These are phyloP conservation scores for Cyberlindnera veronae DNA, from an alignment of 805 yeast species.

Conservation along the genomic window DNA sequence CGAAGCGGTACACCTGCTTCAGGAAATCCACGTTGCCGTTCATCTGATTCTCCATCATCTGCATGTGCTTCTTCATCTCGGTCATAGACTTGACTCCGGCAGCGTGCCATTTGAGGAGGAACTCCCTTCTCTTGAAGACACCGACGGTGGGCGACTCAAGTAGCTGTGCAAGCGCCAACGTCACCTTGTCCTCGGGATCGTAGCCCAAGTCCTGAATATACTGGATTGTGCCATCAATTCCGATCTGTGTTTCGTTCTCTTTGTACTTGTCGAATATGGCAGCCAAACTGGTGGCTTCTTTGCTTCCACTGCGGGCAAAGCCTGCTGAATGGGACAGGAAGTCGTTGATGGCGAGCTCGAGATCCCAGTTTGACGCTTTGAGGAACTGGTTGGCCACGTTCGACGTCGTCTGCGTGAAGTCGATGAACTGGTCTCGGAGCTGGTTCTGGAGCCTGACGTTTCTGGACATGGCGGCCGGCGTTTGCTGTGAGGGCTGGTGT, in stretches of 20 bases:
- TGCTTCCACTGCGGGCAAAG: slow-evolving; percentile 7
- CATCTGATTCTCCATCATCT: slow-evolving; percentile 33
- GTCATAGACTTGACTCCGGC: slow-evolving; percentile 29
- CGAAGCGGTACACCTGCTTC: slow-evolving; percentile 60
- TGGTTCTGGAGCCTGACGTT: slow-evolving; percentile 22
- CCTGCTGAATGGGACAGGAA: slow-evolving; percentile 22
- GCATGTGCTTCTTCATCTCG: slow-evolving; percentile 45
- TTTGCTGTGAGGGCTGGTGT: background rate
- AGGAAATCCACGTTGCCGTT: slow-evolving; percentile 40
- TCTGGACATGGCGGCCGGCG: slow-evolving; percentile 17
- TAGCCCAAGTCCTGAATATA: slow-evolving; percentile 66
- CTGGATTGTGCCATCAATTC: slow-evolving; percentile 71
- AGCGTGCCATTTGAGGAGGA: slow-evolving; percentile 56
- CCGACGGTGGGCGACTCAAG: slow-evolving; percentile 68
- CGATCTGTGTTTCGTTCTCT: slow-evolving; percentile 41
- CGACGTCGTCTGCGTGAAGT: slow-evolving; percentile 25
- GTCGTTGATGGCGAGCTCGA: slow-evolving; percentile 29
- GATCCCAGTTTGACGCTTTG: slow-evolving; percentile 20
- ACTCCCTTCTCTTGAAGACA: slow-evolving; percentile 45
- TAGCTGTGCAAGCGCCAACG: slow-evolving; percentile 67
- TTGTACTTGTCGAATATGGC: slow-evolving; percentile 23
- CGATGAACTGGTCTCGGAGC: slow-evolving; percentile 28
- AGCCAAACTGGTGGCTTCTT: slow-evolving; percentile 15
- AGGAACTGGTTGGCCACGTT: slow-evolving; percentile 25
- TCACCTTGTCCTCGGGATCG: slow-evolving; percentile 70